Evolutionary conservation across 2,329 filamentous ascomycete genomes (phyloP), one percentile per base, ranked within the genome.

Genomic region (Fusarium sulawesiense): DNA sequence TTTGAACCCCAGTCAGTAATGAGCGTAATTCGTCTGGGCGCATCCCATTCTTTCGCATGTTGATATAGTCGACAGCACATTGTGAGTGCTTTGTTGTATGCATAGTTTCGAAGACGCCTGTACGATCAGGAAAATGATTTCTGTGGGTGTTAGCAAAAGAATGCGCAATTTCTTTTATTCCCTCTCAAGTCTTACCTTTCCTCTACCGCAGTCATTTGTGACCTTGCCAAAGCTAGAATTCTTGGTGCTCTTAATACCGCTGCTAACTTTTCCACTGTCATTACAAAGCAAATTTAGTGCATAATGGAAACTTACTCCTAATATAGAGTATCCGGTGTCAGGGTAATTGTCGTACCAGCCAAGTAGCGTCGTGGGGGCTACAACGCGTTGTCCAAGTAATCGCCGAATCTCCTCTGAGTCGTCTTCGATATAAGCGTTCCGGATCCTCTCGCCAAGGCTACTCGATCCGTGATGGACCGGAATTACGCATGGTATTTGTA

Each of bases 401-500:
- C 6, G 4, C 12, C 30, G 20, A 2, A 70, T 2, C 1, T 7
- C 14, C 0, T 18, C 2, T 0, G 47, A 4, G 1, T 62, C 18
- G 7, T 56, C 23, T 1, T 7, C 0, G 3, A 66, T 10, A 37
- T 37, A 37, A 2, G 45, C 40, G 0, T 1, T 0, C 3, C 2
- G 3, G 6, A 70, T 6, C 13, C 18, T 16, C 0, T 4, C 1
- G 2, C 56, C 42, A 16, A 57, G 23, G 4, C 47, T 25, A 2
- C 2, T 27, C 8, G 23, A 23, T 1, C 20, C 10, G 2, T 21
- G 2, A 2, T 9, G 0, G 2, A 62, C 1, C 3, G 40, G 40
- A 2, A 70, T 13, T 7, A 70, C n/a, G 3, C 42, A 45, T 2
- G 57, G 65, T n/a, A 60, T 10, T 4, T 61, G 44, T 4, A 70